Evolutionary conservation across 306 rosid species (phyloP), one percentile per base, ranked within the genome.

Genomic region (Astragalus glycyphyllos): DNA sequence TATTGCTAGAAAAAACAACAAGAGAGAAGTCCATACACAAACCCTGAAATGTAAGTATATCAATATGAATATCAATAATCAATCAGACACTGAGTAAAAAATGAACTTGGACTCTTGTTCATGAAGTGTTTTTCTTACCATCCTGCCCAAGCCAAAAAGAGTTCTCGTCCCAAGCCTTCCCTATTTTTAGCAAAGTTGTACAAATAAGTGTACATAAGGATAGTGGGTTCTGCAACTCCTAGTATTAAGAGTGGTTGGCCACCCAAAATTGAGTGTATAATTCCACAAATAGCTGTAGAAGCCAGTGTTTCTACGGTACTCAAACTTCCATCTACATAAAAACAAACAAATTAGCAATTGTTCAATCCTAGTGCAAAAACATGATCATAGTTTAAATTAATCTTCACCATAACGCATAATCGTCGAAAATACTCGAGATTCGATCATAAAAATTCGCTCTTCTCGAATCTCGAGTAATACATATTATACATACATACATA

Each of bases 141-240:
- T 86, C 91, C 98, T 11, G 82, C 87, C 98, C 98, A 90, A 62
- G 96, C 90, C 78, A 94, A 71, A 73, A 76, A 94, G 46, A 90
- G 88, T 60, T 77, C 65, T 20, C 12, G 16, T 40, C 98, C 98
- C 70, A 94, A 78, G 11, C 82, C 83, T 0, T 85, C 79, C 62
- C 73, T 85, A 40, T 79, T 71, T 80, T 86, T 86, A 58, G 90
- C 80, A 64, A 90, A 90, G 65, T 73, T 87, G 90, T 85, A 90
- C 82, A 93, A 57, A 48, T 90, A 93, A 1, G 77, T 90, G 84
- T 90, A 93, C 98, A 90, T 90, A 29, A 93, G 89, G 51, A 88
- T 86, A 4, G 98, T 93, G 9, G 98, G 98, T 50, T 93, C 98
- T 69, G 98, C 98, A 63, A 93, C 98, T 74, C 98, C 98, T 2